Base-by-base conservation (phyloP, 352 stramenopile genomes). In the Globisporangium cederbergense region DNA sequence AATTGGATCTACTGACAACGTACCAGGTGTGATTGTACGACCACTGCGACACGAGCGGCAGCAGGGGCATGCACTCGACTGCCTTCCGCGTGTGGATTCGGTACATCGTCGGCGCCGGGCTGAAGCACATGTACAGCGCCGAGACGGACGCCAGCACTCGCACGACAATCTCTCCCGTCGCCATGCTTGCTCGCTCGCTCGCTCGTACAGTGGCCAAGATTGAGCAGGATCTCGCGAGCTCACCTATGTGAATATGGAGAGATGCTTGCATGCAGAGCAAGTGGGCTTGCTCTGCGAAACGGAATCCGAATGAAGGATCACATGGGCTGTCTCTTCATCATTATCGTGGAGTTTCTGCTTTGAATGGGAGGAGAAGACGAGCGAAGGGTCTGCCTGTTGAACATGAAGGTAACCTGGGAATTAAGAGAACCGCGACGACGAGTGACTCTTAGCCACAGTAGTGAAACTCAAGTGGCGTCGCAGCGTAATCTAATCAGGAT, bases 11-110 rank as follows among this genome's bases (percentile, higher is more conserved):
- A 36, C 32, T 36, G 32, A 36, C 32, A 36, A 7, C 63, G n/a
- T 61, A 81, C 76, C 76, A 85, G 22, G 77, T 75, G 64, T 82
- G 72, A 57, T 76, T 79, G 65, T 80, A 81, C 8, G 60, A 52
- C 76, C 74, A 82, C 30, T 78, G 72, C 4, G 68, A 62, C 2
- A 79, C 70, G n/a, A 85, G 77, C 1, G 76, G 75, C 3, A 81
- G 57, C 13, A 64, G 46, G 0, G 73, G 70, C 67, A 74, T 77
- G 42, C 70, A 62, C 3, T 72, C 74, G 10, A 69, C 73, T 5
- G 32, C 49, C 43, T 64, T 67, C 16, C 61, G 47, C 36, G 65
- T 65, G 50, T 74, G 56, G 60, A 82, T 82, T 18, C 64, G 64
- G 32, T 64, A 18, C 53, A 82, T 76, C n/a, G 57, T 62, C 9